Evolutionary conservation across 495 filamentous ascomycete species (phyloP).

Genomic region (Daldinia decipiens): DNA sequence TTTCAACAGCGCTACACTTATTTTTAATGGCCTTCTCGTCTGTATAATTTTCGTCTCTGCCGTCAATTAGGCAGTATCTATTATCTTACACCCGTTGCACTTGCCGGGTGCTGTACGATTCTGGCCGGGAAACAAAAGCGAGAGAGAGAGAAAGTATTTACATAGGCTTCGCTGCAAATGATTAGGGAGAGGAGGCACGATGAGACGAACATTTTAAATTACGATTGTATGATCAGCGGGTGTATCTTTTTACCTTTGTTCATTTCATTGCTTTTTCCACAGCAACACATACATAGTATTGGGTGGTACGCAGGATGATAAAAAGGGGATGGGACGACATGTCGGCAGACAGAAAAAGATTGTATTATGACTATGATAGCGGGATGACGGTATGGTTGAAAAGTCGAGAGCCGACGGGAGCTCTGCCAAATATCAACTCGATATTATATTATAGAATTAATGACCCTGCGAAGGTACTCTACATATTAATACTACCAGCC

Average conservation of each 20-base stretch:
- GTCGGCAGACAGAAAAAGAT: slow-evolving; percentile 21
- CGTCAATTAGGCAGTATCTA: slow-evolving; percentile 16
- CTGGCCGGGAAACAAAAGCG: slow-evolving; percentile 12
- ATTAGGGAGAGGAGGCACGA: slow-evolving; percentile 29
- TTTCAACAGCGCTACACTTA: slow-evolving; percentile 6
- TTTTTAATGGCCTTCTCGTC: slow-evolving; percentile 37
- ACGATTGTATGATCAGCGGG: slow-evolving; percentile 45
- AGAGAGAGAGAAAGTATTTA: slow-evolving; percentile 14
- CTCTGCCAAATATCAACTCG: not conserved
- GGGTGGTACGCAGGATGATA: slow-evolving; percentile 22
- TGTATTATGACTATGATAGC: slow-evolving; percentile 11
- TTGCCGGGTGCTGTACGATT: slow-evolving; percentile 35
- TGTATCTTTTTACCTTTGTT: slow-evolving; percentile 8
- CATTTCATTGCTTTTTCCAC: slow-evolving; percentile 5
- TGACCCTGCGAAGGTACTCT: slow-evolving; percentile 3
- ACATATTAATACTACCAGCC: slow-evolving; percentile 1
- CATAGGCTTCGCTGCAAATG: slow-evolving; percentile 3
- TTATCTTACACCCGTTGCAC: slow-evolving; percentile 2
- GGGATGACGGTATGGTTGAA: slow-evolving; percentile 1
- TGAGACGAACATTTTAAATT: slow-evolving; percentile 32
- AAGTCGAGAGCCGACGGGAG: not conserved
- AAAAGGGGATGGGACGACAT: not conserved
- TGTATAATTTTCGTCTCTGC: slow-evolving; percentile 30
- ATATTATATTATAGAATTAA: slow-evolving; percentile 11
- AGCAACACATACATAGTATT: slow-evolving; percentile 4